Conservation (phyloP, 805 yeast genomes). For the Candida insectalens region DNA sequence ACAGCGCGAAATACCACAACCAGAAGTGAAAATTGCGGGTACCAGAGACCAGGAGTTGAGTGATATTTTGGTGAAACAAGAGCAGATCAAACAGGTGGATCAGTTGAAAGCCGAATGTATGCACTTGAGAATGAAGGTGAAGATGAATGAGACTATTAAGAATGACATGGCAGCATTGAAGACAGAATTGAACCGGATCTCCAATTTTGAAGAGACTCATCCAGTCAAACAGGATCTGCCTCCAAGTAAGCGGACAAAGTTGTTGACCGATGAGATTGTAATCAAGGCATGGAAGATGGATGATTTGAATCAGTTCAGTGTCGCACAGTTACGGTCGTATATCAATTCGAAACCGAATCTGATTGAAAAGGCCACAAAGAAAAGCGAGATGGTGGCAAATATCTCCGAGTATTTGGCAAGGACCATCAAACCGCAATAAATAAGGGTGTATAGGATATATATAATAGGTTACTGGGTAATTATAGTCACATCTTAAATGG, state of each 20-base stretch:
- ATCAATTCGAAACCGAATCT: conserved; percentile 24
- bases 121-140: conserved; percentile 8
- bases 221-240: conserved; percentile 1
- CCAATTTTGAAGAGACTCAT: conserved; percentile 12
- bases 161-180: conserved; percentile 11
- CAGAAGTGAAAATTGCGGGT: neutral
- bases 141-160: neutral
- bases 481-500: no score
- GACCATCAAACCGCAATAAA: neutral
- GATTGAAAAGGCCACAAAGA: conserved; percentile 29
- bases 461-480: no score
- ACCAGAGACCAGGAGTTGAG: conserved; percentile 1
- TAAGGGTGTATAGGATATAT: no score
- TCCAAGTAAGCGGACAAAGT: conserved; percentile 8
- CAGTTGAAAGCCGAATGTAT: conserved; percentile 10
- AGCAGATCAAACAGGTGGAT: conserved; percentile 12
- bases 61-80: conserved; percentile 9
- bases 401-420: conserved; percentile 20
- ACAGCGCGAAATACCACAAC: conserved; percentile 35
- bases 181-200: conserved; percentile 13
- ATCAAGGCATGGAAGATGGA: conserved; percentile 31
- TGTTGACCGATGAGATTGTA: conserved; percentile 29
- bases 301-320: conserved; percentile 27
- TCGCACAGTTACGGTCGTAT: conserved; percentile 32
- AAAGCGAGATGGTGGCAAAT: conserved; percentile 33